These are phyloP conservation scores for Quercus lobata DNA, from an alignment of 331 rosid species.

Conservation along the genomic window DNA sequence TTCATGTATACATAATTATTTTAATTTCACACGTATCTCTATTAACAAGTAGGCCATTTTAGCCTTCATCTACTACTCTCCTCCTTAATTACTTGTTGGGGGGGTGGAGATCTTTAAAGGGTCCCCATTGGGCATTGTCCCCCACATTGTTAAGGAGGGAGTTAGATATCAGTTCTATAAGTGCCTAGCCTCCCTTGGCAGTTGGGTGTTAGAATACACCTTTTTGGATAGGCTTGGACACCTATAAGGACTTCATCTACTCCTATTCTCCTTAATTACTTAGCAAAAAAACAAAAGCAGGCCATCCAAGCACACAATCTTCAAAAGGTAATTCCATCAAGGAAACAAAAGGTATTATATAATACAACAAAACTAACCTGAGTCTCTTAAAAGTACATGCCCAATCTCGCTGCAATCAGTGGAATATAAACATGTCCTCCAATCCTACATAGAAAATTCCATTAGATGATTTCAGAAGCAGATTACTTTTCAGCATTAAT, in stretches of 20 bases:
- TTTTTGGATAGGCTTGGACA: no score
- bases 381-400: conserved; percentile 55
- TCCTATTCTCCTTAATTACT: no score
- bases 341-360: conserved; percentile 12
- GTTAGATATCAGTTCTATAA: no score
- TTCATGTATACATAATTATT: neutral
- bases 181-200: no score
- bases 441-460: conserved; percentile 47
- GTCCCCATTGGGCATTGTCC: no score
- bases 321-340: neutral
- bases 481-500: conserved; percentile 9
- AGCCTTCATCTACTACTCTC: no score
- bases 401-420: conserved; percentile 90
- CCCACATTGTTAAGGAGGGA: no score
- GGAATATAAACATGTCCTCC: conserved; percentile 69
- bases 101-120: no score
- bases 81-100: no score
- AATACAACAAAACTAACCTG: conserved; percentile 50
- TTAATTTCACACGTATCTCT: neutral
- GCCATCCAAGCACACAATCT: neutral
- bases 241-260: no score
- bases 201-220: no score
- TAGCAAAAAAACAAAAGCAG: neutral
- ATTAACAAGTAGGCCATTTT: neutral
- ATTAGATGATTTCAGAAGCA: conserved; percentile 18